A percentile compares a stretch with the other conserved stretches of the same genome.
These are phyloP conservation scores for Colletotrichum tropicale DNA, from an alignment of 2,329 filamentous ascomycete genomes.

Conservation along the genomic window DNA sequence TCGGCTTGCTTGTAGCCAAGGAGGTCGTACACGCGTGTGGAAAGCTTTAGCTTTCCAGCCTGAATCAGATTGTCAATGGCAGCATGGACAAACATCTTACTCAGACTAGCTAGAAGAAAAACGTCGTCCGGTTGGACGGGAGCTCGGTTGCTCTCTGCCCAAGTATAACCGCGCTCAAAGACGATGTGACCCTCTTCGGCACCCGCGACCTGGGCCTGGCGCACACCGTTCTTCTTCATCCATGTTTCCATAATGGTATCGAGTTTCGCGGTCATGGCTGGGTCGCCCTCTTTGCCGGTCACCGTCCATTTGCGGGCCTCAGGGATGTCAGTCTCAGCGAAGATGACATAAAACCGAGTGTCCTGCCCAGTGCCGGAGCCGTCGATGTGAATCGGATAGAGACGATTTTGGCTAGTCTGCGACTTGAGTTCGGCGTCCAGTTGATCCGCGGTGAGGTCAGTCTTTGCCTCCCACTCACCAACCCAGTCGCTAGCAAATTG, in stretches of 20 bases:
- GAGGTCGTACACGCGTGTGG: not conserved
- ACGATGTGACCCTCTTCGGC: not conserved
- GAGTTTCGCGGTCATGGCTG: not conserved
- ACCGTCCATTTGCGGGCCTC: conserved; percentile 9
- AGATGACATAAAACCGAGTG: conserved; percentile 12
- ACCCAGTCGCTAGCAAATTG: conserved; percentile 15
- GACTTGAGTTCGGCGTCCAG: not conserved
- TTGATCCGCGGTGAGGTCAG: not conserved
- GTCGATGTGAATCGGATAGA: conserved; percentile 16
- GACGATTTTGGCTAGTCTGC: not conserved
- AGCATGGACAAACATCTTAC: conserved; percentile 22
- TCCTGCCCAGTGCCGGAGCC: conserved; percentile 2
- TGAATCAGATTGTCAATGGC: conserved; percentile 14
- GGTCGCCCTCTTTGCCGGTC: not conserved
- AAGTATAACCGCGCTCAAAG: conserved; percentile 18
- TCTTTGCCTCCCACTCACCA: conserved; percentile 15
- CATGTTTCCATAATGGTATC: conserved; percentile 4
- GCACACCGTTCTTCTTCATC: conserved; percentile 19
- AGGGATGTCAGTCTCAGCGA: conserved; percentile 10
- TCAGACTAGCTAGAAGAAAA: conserved; percentile 20
- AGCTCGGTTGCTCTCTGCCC: conserved; percentile 16
- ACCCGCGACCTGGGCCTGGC: conserved; percentile 20
- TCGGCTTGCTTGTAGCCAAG: conserved; percentile 7
- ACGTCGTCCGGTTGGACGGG: conserved; percentile 8
- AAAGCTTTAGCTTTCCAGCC: not conserved